Conservation (phyloP, 352 stramenopile genomes). For the Phytophthora vignae region DNA sequence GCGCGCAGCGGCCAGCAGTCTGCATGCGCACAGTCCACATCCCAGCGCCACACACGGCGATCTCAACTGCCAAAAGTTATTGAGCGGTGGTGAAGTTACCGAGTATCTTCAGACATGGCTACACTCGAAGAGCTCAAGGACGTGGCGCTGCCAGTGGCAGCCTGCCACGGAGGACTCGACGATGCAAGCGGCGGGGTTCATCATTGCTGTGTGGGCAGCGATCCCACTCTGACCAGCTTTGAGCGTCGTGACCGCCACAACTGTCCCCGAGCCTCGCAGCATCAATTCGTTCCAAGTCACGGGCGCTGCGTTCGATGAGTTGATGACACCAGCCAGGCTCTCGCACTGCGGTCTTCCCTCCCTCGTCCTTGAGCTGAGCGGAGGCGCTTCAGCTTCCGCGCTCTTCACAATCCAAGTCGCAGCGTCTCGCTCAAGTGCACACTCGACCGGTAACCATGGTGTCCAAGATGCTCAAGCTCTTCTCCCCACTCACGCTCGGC, state of each 20-base stretch:
- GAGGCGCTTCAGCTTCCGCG: too few species aligned
- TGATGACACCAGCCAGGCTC: not conserved
- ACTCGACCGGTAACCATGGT: conserved; percentile 2
- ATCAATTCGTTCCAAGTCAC: not conserved
- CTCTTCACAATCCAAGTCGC: too few species aligned
- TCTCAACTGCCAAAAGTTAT: not conserved
- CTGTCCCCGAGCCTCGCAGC: not conserved
- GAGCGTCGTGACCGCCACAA: not conserved
- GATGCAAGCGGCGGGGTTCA: too few species aligned
- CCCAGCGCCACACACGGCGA: not conserved
- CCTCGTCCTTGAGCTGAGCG: too few species aligned
- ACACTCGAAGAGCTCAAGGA: not conserved
- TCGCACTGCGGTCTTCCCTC: not conserved
- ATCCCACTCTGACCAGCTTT: not conserved
- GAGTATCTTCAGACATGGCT: not conserved
- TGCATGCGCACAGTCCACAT: conserved; percentile 9
- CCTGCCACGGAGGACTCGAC: not conserved
- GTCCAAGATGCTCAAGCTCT: conserved; percentile 48
- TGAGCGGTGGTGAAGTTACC: not conserved
- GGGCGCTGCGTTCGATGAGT: not conserved
- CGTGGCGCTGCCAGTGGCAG: not conserved
- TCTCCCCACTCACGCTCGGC: conserved; percentile 53
- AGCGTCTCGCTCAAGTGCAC: not conserved
- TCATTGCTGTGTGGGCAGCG: too few species aligned
- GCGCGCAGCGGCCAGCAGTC: conserved; percentile 2